Base-by-base conservation (phyloP, 75 land plant species). In the Picea glauca region DNA sequence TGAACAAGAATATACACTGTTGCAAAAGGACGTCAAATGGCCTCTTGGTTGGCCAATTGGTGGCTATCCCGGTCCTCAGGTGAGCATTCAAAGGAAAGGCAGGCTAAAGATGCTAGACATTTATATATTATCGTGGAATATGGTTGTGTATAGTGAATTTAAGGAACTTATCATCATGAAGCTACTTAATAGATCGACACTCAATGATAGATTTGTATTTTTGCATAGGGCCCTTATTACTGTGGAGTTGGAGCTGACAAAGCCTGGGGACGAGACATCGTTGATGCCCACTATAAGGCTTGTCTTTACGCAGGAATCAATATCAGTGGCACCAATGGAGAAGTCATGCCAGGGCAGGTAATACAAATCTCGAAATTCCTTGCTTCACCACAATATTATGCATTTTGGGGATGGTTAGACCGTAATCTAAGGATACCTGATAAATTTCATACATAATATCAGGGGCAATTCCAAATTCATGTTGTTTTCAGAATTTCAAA, bases 301-400 rank as follows among this genome's bases (percentile, higher is more conserved):
- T 96, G 99, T 81, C 81, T 96, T 68, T 96, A 96, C 86, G 90
- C 99, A 58, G 99, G 99, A 30, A 94, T 96, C 68, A 87, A 95
- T 74, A 87, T 96, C 54, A 93, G 98, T 70, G 99, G 99, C 18
- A 96, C 93, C 82, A 96, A 96, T 84, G 99, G 99, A 30, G 99
- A 96, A 66, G 99, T 96, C 58, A 96, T 96, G 99, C 99, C 99
- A 62, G 99, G 99, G 58, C 99, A 97, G 95, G 95, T 93, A 54
- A 58, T 75, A 17, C 1, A 58, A 26, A 17, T 31, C 23, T 35
- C 13, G 15, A 38, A 35, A 66, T 1, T 66, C 38, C 43, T 14
- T 1, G 1, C 1, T n/a, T 11, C 31, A 63, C 4, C 31, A 63
- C 18, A 15, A 26, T 35, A 17, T 31, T 15, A 23, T 65, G 35